phyloP scores from a whole-genome alignment of 108 stramenopile genomes.

The Fragilariopsis cylindrus region DNA sequence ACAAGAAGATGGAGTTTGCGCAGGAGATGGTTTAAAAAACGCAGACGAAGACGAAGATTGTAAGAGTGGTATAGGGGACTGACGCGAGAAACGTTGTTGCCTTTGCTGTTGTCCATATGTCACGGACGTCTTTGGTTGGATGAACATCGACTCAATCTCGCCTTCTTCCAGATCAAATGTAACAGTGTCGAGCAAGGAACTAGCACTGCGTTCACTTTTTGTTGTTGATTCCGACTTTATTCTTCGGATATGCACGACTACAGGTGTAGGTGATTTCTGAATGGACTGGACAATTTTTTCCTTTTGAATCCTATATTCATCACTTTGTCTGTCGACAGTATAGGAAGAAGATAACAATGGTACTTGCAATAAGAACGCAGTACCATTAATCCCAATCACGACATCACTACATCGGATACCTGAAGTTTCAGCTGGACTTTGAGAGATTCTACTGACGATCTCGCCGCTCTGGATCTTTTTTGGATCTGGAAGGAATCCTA shows the following conservation, averaged over 20 bases:
- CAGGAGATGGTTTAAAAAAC: background rate
- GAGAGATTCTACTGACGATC: conserved; percentile 5
- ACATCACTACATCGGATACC: conserved; percentile 66
- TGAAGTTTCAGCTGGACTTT: conserved; percentile 51
- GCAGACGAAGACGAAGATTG: conserved; percentile 5
- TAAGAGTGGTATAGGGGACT: background rate
- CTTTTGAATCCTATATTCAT: conserved; percentile 20
- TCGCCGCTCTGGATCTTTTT: conserved; percentile 14
- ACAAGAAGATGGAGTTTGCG: background rate
- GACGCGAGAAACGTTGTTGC: conserved; percentile 5
- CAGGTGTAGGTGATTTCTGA: conserved; percentile 43
- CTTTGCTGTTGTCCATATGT: background rate
- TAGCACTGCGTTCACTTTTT: conserved; percentile 26
- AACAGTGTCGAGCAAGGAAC: conserved; percentile 26
- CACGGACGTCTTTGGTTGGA: background rate
- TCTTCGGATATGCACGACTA: conserved; percentile 52
- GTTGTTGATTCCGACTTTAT: background rate
- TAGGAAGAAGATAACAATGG: conserved; percentile 8
- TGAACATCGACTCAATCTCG: background rate
- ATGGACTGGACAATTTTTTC: conserved; percentile 30
- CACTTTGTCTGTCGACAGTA: conserved; percentile 5
- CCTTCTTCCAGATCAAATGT: background rate
- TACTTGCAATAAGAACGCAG: conserved; percentile 36
- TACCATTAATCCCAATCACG: conserved; percentile 79
- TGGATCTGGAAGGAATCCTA: conserved; percentile 19